Percentiles rank a stretch among this genome's conserved stretches.
Conservation (phyloP, 176 grass and related monocot genomes). For the Microstegium vimineum region DNA sequence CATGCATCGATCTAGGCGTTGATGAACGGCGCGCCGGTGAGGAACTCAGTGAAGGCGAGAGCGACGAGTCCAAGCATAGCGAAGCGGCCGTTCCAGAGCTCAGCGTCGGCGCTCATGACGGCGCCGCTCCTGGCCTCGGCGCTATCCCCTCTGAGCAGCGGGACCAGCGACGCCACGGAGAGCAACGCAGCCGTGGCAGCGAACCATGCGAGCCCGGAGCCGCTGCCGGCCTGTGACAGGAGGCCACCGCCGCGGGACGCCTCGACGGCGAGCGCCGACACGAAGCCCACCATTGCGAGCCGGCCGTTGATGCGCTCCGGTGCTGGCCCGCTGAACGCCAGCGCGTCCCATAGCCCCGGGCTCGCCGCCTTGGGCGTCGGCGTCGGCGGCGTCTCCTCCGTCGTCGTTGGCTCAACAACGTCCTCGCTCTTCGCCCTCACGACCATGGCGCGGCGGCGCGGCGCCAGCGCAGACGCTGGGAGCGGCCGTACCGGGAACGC, state of each 20-base stretch:
- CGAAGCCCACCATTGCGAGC: constrained; percentile 70
- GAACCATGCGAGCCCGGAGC: constrained; percentile 50
- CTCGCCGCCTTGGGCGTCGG: not conserved
- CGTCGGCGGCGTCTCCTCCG: not conserved
- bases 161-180: constrained; percentile 60
- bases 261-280: constrained; percentile 61
- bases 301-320: constrained; percentile 77
- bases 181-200: constrained; percentile 29
- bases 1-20: not conserved
- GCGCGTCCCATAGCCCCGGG: constrained; percentile 39
- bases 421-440: not conserved
- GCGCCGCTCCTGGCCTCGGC: constrained; percentile 30
- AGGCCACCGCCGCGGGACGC: constrained; percentile 34
- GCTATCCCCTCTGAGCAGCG: constrained; percentile 55
- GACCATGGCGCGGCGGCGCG: not conserved
- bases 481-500: not conserved
- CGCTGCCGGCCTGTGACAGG: constrained; percentile 36
- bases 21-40: constrained; percentile 70
- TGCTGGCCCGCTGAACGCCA: constrained; percentile 65
- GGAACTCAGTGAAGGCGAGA: constrained; percentile 72
- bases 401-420: not conserved
- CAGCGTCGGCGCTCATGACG: constrained; percentile 54
- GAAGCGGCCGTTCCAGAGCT: constrained; percentile 85
- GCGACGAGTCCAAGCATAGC: constrained; percentile 89
- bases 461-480: not conserved